Evolutionary conservation across 305 asterid species (phyloP), one percentile per base, ranked within the genome.

Genomic region (Fraxinus velutina): DNA sequence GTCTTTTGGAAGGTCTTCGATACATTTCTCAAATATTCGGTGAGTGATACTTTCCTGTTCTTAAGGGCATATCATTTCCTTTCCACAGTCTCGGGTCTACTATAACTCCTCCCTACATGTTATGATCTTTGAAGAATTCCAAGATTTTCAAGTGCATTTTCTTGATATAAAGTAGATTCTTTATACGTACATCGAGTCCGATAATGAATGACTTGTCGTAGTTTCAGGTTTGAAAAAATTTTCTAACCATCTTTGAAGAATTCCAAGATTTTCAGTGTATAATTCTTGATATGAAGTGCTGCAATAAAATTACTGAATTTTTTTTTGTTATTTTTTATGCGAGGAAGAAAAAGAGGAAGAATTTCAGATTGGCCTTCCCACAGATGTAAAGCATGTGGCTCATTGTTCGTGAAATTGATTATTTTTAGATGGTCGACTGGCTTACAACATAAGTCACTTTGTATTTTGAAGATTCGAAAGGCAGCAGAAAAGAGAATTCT

Each of bases 381-480:
- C 97, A 60, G 98, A 93, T 82, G 98, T 93, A 85, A 93, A 93
- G 88, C 98, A 93, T 80, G 97, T 93, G 60, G 98, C 97, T 80
- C 98, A 93, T 80, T 4, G n/a, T 5, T 44, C 0, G 34, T 5
- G 22, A 21, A 29, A 22, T 75, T 0, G 32, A 4, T 15, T 0
- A 22, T 21, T 15, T 1, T 44, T 4, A 42, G 47, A 29, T 9
- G 15, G 47, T 39, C 47, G 15, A n/a, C 6, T n/a, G 0, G 66
- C 24, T 55, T 55, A 17, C 68, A 2, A 3, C 24, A 1, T 0
- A 19, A 55, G 24, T 22, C 44, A 9, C 22, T 36, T 34, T 12
- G 5, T 12, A 10, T 7, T 8, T 66, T 62, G 75, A 80, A 87
- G 92, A 85, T 85, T 83, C 91, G 42, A 90, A 85, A 81, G 84